Conservation (phyloP, 2,329 filamentous ascomycete species). For the Colletotrichum tofieldiae region DNA sequence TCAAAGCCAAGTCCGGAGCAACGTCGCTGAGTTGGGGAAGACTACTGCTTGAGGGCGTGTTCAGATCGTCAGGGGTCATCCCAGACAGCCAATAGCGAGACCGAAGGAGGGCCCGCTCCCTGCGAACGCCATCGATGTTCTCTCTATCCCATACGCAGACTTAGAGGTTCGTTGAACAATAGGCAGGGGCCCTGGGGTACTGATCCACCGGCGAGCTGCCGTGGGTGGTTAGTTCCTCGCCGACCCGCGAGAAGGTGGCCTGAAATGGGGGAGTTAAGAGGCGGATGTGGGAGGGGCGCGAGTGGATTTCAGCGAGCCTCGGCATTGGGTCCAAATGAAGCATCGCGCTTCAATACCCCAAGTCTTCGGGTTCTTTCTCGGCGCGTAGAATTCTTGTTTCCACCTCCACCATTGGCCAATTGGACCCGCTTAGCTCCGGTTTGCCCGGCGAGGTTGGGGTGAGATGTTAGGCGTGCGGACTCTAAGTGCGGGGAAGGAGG, state of each 20-base stretch:
- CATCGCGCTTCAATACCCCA: conserved; percentile 12
- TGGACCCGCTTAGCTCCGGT: conserved; percentile 24
- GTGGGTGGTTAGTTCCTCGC: conserved; percentile 16
- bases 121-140: neutral
- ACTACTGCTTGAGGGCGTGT: neutral
- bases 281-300: neutral
- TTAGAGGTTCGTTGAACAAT: neutral
- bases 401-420: conserved; percentile 4
- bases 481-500: conserved; percentile 10
- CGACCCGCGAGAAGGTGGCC: conserved; percentile 13
- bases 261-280: conserved; percentile 12
- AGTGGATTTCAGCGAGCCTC: conserved; percentile 10
- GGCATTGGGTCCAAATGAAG: conserved; percentile 30
- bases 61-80: conserved; percentile 27
- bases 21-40: neutral
- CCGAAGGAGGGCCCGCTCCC: neutral
- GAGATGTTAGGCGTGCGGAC: conserved; percentile 4
- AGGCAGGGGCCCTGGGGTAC: neutral
- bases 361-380: conserved; percentile 6
- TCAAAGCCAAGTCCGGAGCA: neutral
- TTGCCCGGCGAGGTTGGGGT: conserved; percentile 16
- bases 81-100: conserved; percentile 14
- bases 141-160: neutral
- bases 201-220: conserved; percentile 6
- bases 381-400: neutral